These are phyloP conservation scores for Garcia nutans DNA, from an alignment of 345 rosid species.

Conservation along the genomic window DNA sequence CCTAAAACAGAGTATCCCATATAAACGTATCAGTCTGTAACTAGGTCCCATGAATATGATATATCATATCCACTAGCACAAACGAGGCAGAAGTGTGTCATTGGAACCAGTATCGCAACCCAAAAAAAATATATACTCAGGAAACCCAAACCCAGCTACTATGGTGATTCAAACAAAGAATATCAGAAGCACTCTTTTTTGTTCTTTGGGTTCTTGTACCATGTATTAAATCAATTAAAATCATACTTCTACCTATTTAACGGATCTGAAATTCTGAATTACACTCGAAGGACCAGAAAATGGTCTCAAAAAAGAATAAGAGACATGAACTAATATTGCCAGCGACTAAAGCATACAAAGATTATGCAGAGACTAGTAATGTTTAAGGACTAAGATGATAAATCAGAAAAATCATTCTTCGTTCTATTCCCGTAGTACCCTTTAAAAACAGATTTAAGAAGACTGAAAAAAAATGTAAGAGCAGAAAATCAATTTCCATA, in stretches of 20 bases:
- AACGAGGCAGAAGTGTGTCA: constrained; percentile 24
- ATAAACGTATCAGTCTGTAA: constrained; percentile 11
- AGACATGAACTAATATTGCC: constrained; percentile 1
- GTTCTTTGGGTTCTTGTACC: not conserved
- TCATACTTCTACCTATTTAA: not conserved
- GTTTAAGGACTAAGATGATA: constrained; percentile 9
- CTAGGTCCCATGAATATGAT: constrained; percentile 31
- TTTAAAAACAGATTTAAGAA: not conserved
- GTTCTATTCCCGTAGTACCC: not conserved
- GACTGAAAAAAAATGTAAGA: not conserved
- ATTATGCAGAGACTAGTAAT: not conserved
- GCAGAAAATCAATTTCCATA: constrained; percentile 7
- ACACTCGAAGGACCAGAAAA: not conserved
- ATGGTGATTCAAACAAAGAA: not conserved
- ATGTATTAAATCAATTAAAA: not conserved
- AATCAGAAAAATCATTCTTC: constrained; percentile 10
- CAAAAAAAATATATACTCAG: not conserved
- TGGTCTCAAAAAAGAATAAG: not conserved
- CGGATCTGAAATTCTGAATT: not conserved
- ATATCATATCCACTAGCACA: constrained; percentile 26
- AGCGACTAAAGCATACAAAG: not conserved
- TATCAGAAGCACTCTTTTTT: not conserved
- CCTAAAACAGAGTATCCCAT: constrained; percentile 23
- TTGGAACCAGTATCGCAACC: not conserved
- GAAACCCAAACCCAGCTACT: not conserved